phyloP scores from a whole-genome alignment of 805 yeast genomes.

The Hanseniaspora vineae region DNA sequence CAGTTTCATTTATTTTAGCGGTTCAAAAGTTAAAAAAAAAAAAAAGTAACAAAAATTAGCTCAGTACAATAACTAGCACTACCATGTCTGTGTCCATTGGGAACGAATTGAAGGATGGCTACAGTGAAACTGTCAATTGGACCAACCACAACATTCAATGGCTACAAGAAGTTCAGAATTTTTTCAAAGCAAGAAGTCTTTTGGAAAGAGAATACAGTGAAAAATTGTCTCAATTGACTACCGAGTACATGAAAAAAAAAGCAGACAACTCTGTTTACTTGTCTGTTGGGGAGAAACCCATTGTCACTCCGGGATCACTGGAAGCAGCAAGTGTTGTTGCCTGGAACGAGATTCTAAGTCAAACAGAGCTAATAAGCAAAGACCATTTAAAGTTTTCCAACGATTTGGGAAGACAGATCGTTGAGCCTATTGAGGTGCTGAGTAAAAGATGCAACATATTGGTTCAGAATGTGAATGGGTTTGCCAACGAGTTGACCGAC shows the following conservation, averaged over 20 bases:
- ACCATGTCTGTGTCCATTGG: constrained; percentile 33
- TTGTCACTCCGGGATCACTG: constrained; percentile 86
- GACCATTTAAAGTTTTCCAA: constrained; percentile 48
- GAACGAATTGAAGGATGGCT: constrained; percentile 69
- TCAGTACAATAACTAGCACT: neutral
- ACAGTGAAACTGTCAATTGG: constrained; percentile 70
- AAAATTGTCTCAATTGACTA: constrained; percentile 48
- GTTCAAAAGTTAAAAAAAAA: too few relatives aligned
- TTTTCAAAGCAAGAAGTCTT: constrained; percentile 69
- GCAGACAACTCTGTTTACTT: constrained; percentile 52
- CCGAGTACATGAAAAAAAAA: constrained; percentile 64
- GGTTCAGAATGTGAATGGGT: constrained; percentile 40
- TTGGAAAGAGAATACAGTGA: constrained; percentile 76
- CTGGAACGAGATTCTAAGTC: constrained; percentile 79
- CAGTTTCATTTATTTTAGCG: too few relatives aligned
- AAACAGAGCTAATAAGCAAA: constrained; percentile 66
- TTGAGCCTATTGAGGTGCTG: constrained; percentile 45
- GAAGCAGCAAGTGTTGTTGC: constrained; percentile 79
- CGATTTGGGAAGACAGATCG: constrained; percentile 47
- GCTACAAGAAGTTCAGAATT: constrained; percentile 66
- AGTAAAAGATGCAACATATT: constrained; percentile 41
- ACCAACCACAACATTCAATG: constrained; percentile 57
- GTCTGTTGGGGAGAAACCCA: constrained; percentile 85
- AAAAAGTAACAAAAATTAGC: too few relatives aligned
- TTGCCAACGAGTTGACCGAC: constrained; percentile 44